These are phyloP conservation scores for Reutealis trisperma DNA, from an alignment of 345 rosid genomes.

Conservation along the genomic window DNA sequence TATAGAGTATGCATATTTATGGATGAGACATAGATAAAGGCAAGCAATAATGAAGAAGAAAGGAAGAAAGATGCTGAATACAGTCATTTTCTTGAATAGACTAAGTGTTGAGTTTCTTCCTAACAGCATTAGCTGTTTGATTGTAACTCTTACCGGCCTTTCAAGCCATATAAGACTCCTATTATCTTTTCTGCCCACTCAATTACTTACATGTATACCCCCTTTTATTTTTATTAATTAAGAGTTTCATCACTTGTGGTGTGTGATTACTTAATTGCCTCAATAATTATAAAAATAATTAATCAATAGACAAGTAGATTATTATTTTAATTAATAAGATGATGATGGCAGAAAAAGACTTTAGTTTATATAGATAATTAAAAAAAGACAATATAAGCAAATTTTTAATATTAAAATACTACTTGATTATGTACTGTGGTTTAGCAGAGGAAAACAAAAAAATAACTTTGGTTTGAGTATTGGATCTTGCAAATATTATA, in stretches of 20 bases:
- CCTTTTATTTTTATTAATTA: background rate
- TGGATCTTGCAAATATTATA: too few relatives aligned
- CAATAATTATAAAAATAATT: background rate
- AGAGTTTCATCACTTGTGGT: background rate
- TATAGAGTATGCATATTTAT: background rate
- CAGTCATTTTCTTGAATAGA: conserved; percentile 39
- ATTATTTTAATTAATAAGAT: too few relatives aligned
- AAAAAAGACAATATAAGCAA: background rate
- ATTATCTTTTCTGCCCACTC: conserved; percentile 1
- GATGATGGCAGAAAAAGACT: too few relatives aligned
- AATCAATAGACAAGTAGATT: too few relatives aligned
- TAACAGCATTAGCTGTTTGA: conserved; percentile 45
- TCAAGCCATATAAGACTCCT: background rate
- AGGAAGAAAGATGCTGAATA: background rate
- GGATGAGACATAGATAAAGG: conserved; percentile 4
- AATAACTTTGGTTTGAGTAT: background rate
- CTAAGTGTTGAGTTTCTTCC: conserved; percentile 35
- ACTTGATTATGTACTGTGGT: background rate
- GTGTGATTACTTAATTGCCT: background rate
- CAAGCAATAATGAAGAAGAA: conserved; percentile 8
- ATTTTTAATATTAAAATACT: background rate
- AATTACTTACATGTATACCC: background rate
- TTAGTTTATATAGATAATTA: too few relatives aligned
- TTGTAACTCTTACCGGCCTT: conserved; percentile 38
- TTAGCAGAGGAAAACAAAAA: background rate